phyloP scores from a whole-genome alignment of 441 rosid genomes.

The Sinapis alba region DNA sequence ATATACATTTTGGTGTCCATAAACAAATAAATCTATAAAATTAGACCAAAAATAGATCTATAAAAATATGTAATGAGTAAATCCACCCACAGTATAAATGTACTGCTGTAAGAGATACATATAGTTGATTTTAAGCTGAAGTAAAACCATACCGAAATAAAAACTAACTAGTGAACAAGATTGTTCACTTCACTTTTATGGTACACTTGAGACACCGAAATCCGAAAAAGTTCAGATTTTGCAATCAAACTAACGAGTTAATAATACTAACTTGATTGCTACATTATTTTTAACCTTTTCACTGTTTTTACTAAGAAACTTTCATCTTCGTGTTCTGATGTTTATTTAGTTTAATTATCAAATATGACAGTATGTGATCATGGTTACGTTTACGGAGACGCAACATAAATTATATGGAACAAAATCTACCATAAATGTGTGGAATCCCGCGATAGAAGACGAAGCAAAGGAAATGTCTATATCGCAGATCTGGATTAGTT shows the following conservation, averaged over 20 bases:
- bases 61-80: not conserved
- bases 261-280: no score
- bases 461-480: not conserved
- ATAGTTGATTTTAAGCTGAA: not conserved
- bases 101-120: not conserved
- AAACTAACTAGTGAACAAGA: no score
- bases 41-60: not conserved
- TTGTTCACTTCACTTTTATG: no score
- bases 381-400: not conserved
- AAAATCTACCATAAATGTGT: not conserved
- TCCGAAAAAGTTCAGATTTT: no score
- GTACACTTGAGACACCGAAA: no score
- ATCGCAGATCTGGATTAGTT: not conserved
- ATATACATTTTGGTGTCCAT: not conserved
- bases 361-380: slow-evolving; percentile 11
- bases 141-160: no score
- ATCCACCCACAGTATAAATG: not conserved
- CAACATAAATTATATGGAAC: not conserved
- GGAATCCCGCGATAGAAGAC: not conserved
- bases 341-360: not conserved
- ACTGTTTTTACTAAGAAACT: no score
- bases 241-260: no score
- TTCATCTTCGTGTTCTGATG: not conserved
- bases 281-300: no score
- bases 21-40: not conserved